phyloP scores from a whole-genome alignment of 148 eudicot genomes.

The Amaranthus palmeri region DNA sequence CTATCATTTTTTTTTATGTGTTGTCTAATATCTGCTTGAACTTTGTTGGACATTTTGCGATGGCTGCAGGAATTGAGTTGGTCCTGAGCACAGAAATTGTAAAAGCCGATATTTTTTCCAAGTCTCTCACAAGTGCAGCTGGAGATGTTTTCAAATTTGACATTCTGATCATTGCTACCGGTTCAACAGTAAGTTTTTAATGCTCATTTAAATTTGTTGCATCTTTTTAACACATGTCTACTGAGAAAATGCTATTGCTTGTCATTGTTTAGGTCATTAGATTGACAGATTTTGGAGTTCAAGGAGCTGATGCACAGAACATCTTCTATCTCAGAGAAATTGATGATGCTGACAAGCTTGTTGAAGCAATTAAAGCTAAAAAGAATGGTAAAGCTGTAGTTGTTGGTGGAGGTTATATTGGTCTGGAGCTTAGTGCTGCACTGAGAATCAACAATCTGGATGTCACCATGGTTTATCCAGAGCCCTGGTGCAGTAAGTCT shows the following conservation, averaged over 20 bases:
- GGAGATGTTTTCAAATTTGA: slow-evolving; percentile 66
- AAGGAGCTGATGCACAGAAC: slow-evolving; percentile 94
- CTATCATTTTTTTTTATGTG: background rate
- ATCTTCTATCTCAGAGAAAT: slow-evolving; percentile 89
- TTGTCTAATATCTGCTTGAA: background rate
- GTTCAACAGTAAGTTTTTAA: slow-evolving; percentile 63
- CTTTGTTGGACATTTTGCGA: background rate
- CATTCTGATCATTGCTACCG: slow-evolving; percentile 76
- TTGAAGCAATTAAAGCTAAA: slow-evolving; percentile 75
- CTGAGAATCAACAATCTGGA: slow-evolving; percentile 67
- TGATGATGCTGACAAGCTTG: slow-evolving; percentile 87
- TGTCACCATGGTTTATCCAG: slow-evolving; percentile 96
- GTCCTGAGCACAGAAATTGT: slow-evolving; percentile 81
- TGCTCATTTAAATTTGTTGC: background rate
- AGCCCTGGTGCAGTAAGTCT: slow-evolving; percentile 99
- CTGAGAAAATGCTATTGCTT: slow-evolving; percentile 1
- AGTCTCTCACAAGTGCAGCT: slow-evolving; percentile 75
- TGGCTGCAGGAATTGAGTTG: slow-evolving; percentile 66
- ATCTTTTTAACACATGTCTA: background rate
- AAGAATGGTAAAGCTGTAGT: slow-evolving; percentile 77
- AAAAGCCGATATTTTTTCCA: slow-evolving; percentile 77
- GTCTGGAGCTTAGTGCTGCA: slow-evolving; percentile 94
- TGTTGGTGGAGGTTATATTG: slow-evolving; percentile 99
- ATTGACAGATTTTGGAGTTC: slow-evolving; percentile 80
- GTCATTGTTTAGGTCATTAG: slow-evolving; percentile 55